Base-by-base conservation (phyloP, 345 rosid genomes). In the Ceriops zippeliana region DNA sequence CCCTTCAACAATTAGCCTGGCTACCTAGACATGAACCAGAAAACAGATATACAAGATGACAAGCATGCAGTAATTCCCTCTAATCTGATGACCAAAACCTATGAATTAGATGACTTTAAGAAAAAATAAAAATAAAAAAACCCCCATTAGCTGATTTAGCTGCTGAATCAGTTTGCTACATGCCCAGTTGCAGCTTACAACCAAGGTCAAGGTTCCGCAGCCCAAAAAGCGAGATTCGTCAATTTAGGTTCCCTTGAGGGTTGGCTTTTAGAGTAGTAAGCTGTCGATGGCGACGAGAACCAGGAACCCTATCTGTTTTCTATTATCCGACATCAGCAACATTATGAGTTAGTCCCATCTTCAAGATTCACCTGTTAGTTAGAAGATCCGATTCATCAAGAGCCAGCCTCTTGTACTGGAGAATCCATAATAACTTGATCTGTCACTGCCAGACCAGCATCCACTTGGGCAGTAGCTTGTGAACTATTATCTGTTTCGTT, bases 331-430 rank as follows among this genome's bases (percentile, higher is more conserved):
- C 19, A 9, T 56, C 13, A 56, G 59, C 30, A 56, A 27, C 11
- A 24, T 27, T 16, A 7, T 11, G 17, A 8, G 31, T 56, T 26
- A 56, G 59, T 42, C 49, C 49, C 19, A 15, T 42, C 49, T 49
- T 42, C 28, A 46, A 66, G 60, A 60, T 42, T 7, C 65, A 31
- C 49, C 68, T 47, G 61, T 30, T 31, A 31, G 69, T 62, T 62
- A 71, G 61, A 76, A 62, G 60, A 5, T 62, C 10, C 67, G 31
- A 11, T 24, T 24, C 56, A 62, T 74, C 71, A 76, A 62, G 82
- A 73, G 69, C 74, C 80, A 11, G 69, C 65, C 7, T 78, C 84
- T 1, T 65, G 60, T 68, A 54, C 75, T 22, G 73, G 65, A 22
- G 76, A 27, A 46, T 62, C 77, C 21, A 37, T 52, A 61, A 56